These are phyloP conservation scores for Balansia obtecta DNA, from an alignment of 2,329 filamentous ascomycete species.

Conservation along the genomic window DNA sequence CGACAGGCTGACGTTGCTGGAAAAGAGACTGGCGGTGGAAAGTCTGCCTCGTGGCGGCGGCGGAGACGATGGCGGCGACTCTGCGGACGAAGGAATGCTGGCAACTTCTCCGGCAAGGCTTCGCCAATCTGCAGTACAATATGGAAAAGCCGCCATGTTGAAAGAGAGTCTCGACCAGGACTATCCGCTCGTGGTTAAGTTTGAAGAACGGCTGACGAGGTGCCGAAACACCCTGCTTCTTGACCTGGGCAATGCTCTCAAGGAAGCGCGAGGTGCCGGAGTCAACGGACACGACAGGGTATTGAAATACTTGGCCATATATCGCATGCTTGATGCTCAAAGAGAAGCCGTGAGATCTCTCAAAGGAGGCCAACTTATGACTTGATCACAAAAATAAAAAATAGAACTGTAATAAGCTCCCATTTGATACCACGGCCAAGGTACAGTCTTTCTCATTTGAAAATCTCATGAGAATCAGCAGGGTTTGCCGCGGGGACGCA, in stretches of 20 bases:
- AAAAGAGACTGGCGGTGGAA: constrained; percentile 47
- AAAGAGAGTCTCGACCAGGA: constrained; percentile 33
- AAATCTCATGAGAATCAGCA: constrained; percentile 1
- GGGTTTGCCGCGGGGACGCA: constrained; percentile 15
- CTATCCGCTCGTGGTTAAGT: constrained; percentile 36
- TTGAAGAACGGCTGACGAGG: constrained; percentile 36
- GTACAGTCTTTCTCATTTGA: background rate
- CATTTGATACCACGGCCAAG: constrained; percentile 18
- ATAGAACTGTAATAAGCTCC: background rate
- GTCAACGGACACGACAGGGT: constrained; percentile 30
- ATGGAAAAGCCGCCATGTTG: constrained; percentile 28
- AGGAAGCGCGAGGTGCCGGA: constrained; percentile 31
- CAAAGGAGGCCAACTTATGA: constrained; percentile 21
- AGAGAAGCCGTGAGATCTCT: constrained; percentile 38
- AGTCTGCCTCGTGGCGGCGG: constrained; percentile 20
- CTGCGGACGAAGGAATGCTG: constrained; percentile 19
- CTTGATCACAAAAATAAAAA: background rate
- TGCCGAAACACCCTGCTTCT: constrained; percentile 46
- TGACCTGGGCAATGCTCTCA: constrained; percentile 38
- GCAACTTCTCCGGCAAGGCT: constrained; percentile 37
- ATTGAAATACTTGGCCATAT: constrained; percentile 40
- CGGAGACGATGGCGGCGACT: constrained; percentile 26
- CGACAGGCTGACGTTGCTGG: constrained; percentile 48
- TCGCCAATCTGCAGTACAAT: constrained; percentile 32
- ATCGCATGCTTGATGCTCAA: constrained; percentile 39